Conservation (phyloP, 129 eudicot genomes). For the Lonicera japonica region DNA sequence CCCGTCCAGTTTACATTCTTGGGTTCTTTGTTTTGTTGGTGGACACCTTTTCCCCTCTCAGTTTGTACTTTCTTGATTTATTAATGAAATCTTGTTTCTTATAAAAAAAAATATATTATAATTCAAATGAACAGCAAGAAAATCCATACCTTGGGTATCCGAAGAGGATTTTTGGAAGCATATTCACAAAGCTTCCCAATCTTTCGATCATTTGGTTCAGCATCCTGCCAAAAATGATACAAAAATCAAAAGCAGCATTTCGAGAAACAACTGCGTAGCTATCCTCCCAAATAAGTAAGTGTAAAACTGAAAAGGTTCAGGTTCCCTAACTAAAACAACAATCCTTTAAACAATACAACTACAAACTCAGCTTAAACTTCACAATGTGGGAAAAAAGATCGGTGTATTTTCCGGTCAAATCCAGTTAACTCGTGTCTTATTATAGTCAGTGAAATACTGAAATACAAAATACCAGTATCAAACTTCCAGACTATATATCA, state of each 20-base stretch:
- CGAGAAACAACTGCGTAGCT: slow-evolving; percentile 9
- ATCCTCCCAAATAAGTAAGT: slow-evolving; percentile 2
- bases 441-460: too few species aligned
- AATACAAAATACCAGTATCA: too few species aligned
- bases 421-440: too few species aligned
- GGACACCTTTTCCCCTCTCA: too few species aligned
- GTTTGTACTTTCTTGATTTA: too few species aligned
- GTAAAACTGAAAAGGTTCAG: neutral
- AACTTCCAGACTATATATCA: too few species aligned
- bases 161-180: slow-evolving; percentile 63
- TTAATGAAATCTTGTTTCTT: too few species aligned
- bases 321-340: neutral
- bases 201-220: slow-evolving; percentile 74
- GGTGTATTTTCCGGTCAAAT: neutral
- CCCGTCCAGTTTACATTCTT: too few species aligned
- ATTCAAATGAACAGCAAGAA: neutral
- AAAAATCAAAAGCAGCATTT: slow-evolving; percentile 9
- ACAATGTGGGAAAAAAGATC: neutral
- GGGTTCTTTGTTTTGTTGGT: too few species aligned
- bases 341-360: neutral
- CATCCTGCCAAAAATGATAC: slow-evolving; percentile 38
- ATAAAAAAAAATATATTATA: too few species aligned
- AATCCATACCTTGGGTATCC: slow-evolving; percentile 65
- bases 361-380: neutral
- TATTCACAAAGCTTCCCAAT: slow-evolving; percentile 84